phyloP scores from a whole-genome alignment of 345 rosid genomes.

The Ceriops tagal region DNA sequence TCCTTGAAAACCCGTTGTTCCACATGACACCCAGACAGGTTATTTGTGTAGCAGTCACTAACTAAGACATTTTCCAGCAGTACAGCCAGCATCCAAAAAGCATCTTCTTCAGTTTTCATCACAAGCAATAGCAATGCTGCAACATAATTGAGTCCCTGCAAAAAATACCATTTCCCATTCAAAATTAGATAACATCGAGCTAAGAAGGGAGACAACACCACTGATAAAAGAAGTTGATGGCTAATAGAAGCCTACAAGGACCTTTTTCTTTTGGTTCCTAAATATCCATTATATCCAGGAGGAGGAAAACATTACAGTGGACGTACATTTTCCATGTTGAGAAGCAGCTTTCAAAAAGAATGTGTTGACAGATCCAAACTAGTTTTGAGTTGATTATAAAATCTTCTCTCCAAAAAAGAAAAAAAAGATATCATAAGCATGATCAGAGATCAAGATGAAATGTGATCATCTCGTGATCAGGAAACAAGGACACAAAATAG shows the following conservation, averaged over 20 bases:
- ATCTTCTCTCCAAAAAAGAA: too few relatives aligned
- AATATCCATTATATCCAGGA: background rate
- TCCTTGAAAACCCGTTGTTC: constrained; percentile 98
- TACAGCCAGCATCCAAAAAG: constrained; percentile 98
- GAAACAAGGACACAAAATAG: too few relatives aligned
- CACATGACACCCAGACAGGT: constrained; percentile 95
- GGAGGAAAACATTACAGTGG: background rate
- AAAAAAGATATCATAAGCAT: background rate
- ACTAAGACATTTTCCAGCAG: constrained; percentile 92
- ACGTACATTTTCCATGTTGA: background rate
- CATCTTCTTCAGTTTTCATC: constrained; percentile 99
- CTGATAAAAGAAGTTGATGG: background rate
- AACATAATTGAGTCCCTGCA: constrained; percentile 92
- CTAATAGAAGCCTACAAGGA: background rate
- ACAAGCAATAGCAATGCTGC: constrained; percentile 90
- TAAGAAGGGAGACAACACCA: background rate
- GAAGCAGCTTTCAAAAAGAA: background rate
- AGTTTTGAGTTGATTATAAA: background rate
- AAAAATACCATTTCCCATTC: background rate
- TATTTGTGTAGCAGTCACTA: constrained; percentile 88
- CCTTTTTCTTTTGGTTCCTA: background rate
- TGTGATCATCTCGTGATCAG: background rate
- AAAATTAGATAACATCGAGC: background rate
- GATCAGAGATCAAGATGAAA: background rate
- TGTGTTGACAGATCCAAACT: too few relatives aligned